phyloP scores from a whole-genome alignment of 331 rosid species.

The Ulmus americana region DNA sequence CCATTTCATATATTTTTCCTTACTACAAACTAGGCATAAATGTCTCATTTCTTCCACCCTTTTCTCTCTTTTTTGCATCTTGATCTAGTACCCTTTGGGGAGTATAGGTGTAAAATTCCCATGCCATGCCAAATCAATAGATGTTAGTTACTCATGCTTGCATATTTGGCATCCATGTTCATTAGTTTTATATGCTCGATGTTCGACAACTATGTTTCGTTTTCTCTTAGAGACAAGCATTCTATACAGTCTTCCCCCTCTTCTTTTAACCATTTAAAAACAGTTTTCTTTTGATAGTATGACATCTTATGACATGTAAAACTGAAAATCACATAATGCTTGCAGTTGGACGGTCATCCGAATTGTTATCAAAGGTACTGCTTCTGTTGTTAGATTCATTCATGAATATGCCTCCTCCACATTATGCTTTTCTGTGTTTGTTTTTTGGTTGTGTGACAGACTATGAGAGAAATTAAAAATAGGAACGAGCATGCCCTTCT shows the following conservation, averaged over 20 bases:
- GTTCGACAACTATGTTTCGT: too few species aligned
- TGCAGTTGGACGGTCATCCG: slow-evolving; percentile 81
- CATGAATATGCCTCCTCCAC: background rate
- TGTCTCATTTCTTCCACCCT: too few species aligned
- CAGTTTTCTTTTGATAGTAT: background rate
- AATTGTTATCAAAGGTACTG: slow-evolving; percentile 53
- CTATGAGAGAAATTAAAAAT: slow-evolving; percentile 50
- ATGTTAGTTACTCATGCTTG: background rate
- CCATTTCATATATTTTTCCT: too few species aligned
- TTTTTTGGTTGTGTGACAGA: slow-evolving; percentile 41
- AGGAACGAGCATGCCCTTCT: slow-evolving; percentile 48
- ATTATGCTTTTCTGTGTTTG: slow-evolving; percentile 9
- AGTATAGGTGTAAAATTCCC: too few species aligned
- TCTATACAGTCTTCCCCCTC: too few species aligned
- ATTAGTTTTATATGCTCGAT: background rate
- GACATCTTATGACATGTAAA: background rate
- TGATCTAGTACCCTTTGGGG: too few species aligned
- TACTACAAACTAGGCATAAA: too few species aligned
- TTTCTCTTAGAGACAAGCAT: too few species aligned
- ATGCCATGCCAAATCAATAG: too few species aligned
- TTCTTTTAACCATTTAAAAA: too few species aligned
- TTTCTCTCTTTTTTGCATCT: too few species aligned
- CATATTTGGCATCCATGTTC: background rate
- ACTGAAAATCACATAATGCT: slow-evolving; percentile 29
- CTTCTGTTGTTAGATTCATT: background rate